Base-by-base conservation (phyloP, 176 grass and related monocot species). In the Cenchrus purpureus region DNA sequence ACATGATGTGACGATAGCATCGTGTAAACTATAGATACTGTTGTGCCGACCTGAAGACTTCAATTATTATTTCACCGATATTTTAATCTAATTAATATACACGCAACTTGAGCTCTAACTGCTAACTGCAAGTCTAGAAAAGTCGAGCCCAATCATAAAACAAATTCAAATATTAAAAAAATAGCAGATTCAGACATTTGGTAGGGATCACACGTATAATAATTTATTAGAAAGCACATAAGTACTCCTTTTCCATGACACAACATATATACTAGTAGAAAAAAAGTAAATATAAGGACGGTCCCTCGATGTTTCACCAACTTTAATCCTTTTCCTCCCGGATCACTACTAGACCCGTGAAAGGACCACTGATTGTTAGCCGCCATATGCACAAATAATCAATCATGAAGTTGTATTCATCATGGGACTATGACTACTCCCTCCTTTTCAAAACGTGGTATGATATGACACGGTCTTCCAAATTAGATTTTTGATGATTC, bases 1-100 rank as follows among this genome's bases (percentile, higher is more conserved):
- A n/a, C 17, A 50, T 51, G 17, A 46, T 49, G 3, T 53, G 29
- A 15, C 22, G 16, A 51, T 17, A 16, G 7, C 28, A 28, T 20
- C 50, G 8, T 76, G 52, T 71, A 71, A 14, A 64, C 20, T 22
- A 20, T 43, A 59, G 8, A 32, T 58, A n/a, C 25, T 70, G 16
- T 70, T 80, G 65, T 68, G 61, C 52, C 82, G 43, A 89, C 70
- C 62, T 62, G 62, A 75, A 55, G 20, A 25, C 71, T 29, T 73
- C n/a, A 53, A 17, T 53, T 31, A 73, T 73, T 28, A 46, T 52
- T 25, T 11, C n/a, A 3, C 2, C 0, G 8, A 14, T 40, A 40
- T 72, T 42, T 11, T 67, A 15, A 50, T 63, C 3, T 58, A 40
- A 40, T 40, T 40, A 34, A 40, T 40, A 40, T 40, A 40, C 25